Base-by-base conservation (phyloP, 148 eudicot species). In the Chenopodium berlandieri region DNA sequence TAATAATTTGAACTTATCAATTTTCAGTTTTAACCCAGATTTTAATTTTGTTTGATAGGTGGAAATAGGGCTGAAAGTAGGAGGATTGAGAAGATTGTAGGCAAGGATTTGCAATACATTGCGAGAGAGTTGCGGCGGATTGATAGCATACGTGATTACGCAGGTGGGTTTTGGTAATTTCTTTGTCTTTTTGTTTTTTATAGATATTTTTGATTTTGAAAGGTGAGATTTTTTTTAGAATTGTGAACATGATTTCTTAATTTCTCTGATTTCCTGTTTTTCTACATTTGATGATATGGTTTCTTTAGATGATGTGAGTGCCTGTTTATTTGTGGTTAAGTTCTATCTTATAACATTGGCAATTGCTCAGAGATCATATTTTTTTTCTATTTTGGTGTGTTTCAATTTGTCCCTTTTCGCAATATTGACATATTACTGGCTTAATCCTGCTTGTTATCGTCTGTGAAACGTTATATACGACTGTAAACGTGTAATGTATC, bases 51-150 rank as follows among this genome's bases (percentile, higher is more conserved):
- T 75, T 81, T 56, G 23, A 13, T 65, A 88, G 89, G 85, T 87
- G 87, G 78, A 17, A 79, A 50, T 32, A 79, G 77, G 22, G 76
- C 74, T 16, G 50, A 60, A 56, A 47, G 75, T 56, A 83, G 82
- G 78, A 81, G 63, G 54, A 34, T 78, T 80, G 85, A 85, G 86
- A 81, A 84, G 79, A 83, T 89, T 71, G 58, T 85, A 31, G 81
- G 50, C 30, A 62, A 62, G 31, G 89, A 87, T 81, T 82, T 87
- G 79, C 86, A 81, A 40, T 86, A 34, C 16, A 75, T 89, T 73
- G 88, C 75, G 2, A 79, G 40, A 44, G 89, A 90, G 77, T 77
- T 90, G 79, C 79, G 79, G 34, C 86, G 85, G 65, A 85, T 90
- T 44, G 84, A 86, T n/a, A 69, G 54, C 10, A 65, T 90, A 75